phyloP scores from a whole-genome alignment of 2,329 filamentous ascomycete genomes.

The Pseudogymnoascus pannorum region DNA sequence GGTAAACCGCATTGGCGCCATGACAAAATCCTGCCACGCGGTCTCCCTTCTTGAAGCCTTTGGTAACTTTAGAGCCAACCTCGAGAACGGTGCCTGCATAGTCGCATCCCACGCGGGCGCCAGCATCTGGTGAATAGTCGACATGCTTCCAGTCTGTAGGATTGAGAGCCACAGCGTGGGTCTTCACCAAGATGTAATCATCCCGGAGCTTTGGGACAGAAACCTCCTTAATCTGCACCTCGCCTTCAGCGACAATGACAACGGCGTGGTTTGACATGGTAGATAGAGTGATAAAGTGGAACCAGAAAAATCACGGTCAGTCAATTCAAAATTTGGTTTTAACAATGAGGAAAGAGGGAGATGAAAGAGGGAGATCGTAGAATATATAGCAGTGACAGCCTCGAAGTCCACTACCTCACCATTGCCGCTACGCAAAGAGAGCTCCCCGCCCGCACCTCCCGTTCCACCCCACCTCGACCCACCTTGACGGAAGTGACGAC shows the following conservation, averaged over 20 bases:
- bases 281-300: not conserved
- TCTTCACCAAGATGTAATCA: constrained; percentile 27
- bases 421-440: not conserved
- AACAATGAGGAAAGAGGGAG: not conserved
- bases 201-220: constrained; percentile 24
- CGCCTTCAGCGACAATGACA: constrained; percentile 13
- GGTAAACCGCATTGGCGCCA: constrained; percentile 28
- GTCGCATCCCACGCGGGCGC: constrained; percentile 35
- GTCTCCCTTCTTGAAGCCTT: constrained; percentile 40
- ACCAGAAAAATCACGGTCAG: too few species aligned
- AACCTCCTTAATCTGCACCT: constrained; percentile 19
- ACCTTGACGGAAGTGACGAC: constrained; percentile 4
- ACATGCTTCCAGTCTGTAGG: constrained; percentile 30
- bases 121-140: constrained; percentile 18
- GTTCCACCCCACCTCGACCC: not conserved
- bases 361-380: too few species aligned
- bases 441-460: too few species aligned
- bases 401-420: not conserved
- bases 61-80: constrained; percentile 37
- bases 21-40: constrained; percentile 37
- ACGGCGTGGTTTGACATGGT: constrained; percentile 9
- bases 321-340: not conserved
- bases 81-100: constrained; percentile 41
- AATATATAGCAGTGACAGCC: not conserved
- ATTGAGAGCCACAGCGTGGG: constrained; percentile 26